Conservation (phyloP, 305 asterid species). For the Solanum hybrid region DNA sequence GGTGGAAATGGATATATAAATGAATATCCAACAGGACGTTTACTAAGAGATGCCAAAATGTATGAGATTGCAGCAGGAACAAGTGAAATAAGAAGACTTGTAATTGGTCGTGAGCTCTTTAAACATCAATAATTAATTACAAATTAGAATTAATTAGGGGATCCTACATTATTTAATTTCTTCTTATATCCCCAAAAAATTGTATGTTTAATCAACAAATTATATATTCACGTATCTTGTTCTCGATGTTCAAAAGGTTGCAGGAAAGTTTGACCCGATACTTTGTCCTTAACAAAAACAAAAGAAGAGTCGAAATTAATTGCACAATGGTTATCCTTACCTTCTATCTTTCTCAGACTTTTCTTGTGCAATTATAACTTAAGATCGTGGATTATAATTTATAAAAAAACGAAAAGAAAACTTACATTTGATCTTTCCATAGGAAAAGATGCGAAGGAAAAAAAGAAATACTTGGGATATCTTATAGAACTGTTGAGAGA, state of each 20-base stretch:
- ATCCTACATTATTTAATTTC: not conserved
- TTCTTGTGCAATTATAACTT: no score
- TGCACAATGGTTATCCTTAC: no score
- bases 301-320: no score
- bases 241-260: not conserved
- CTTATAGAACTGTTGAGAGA: not conserved
- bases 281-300: no score
- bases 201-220: no score
- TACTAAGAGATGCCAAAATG: constrained; percentile 79
- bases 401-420: no score
- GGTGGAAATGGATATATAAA: constrained; percentile 97
- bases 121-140: constrained; percentile 12
- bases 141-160: not conserved
- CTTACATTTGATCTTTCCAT: not conserved
- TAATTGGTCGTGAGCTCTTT: constrained; percentile 72
- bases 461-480: not conserved
- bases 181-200: no score
- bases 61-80: constrained; percentile 96
- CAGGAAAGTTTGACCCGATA: no score
- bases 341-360: no score
- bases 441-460: not conserved
- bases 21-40: constrained; percentile 84
- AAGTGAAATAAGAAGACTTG: constrained; percentile 79
- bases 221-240: not conserved
- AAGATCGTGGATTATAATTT: not conserved